Conservation (phyloP, 306 rosid genomes). For the Castanea sativa region DNA sequence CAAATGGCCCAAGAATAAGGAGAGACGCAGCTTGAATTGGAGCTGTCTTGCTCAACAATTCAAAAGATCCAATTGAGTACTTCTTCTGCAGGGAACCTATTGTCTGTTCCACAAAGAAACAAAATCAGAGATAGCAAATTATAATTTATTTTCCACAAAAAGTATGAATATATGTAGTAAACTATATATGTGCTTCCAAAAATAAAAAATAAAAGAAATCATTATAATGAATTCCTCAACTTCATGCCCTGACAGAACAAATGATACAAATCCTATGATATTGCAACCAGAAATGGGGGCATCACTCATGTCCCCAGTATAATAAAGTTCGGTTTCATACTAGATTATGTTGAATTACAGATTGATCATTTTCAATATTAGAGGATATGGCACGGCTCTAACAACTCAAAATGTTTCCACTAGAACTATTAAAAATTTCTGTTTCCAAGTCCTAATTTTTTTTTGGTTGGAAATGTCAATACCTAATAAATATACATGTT, state of each 20-base stretch:
- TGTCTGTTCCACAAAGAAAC: conserved; percentile 54
- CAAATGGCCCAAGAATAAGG: conserved; percentile 73
- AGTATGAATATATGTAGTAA: background rate
- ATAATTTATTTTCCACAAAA: background rate
- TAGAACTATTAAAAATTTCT: background rate
- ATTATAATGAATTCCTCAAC: background rate
- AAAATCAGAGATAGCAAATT: background rate
- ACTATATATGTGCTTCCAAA: background rate
- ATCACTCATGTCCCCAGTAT: background rate
- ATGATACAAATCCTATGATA: background rate
- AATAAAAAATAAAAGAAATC: background rate
- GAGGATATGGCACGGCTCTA: background rate
- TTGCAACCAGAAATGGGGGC: background rate
- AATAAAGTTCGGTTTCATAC: background rate
- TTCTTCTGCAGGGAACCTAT: conserved; percentile 94
- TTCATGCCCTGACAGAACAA: background rate
- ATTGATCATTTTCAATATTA: background rate
- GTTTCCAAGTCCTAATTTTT: background rate
- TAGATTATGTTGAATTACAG: too few relatives aligned
- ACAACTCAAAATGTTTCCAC: background rate
- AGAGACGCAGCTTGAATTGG: conserved; percentile 90
- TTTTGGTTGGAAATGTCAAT: background rate
- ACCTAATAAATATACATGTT: background rate
- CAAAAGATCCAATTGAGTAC: conserved; percentile 94
- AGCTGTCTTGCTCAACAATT: conserved; percentile 92